Evolutionary conservation across 805 yeast genomes (phyloP), one percentile per base, ranked within the genome.

Genomic region (Wickerhamiella galacta): DNA sequence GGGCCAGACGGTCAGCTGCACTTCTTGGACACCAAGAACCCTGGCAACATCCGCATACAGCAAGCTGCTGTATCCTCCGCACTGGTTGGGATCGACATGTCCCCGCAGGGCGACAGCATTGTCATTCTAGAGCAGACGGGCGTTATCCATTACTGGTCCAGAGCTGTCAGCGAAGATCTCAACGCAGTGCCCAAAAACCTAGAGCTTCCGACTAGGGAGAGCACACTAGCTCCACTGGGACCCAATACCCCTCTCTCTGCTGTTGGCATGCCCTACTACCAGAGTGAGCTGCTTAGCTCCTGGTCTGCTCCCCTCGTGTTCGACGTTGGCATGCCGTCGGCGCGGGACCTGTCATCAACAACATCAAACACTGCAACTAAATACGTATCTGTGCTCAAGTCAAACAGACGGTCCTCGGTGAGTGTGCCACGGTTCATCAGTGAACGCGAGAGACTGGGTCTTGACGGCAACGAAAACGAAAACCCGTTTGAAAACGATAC

Each of bases 191-290:
- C 40, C n/a, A 37, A 32, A 19, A 46, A 49, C 16, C 39, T 50
- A 2, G 50, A 62, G 48, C 47, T 49, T 44, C 44, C 61, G 31
- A 16, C 31, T 2, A 6, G 25, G 4, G 35, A 31, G 6, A 28
- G 30, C 7, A 10, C 26, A n/a, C 8, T 16, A 14, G 25, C 31
- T 2, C 50, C 63, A 4, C 72, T 75, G 39, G 61, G 63, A 25
- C 23, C 31, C 1, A 53, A 56, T 6, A 41, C 51, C 3, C 83
- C 95, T 0, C 60, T 87, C 36, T 75, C 72, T 30, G 49, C 70
- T 1, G 61, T 90, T 2, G 95, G 95, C 7, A 58, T 90, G 68
- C 96, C 98, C 0, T 81, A 74, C 45, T 90, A 82, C 52, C 71
- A 71, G 35, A 79, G 76, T 26, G 66, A 66, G 34, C 62, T 90